phyloP scores from a whole-genome alignment of 352 stramenopile species.

The Phytophthora hybrid region DNA sequence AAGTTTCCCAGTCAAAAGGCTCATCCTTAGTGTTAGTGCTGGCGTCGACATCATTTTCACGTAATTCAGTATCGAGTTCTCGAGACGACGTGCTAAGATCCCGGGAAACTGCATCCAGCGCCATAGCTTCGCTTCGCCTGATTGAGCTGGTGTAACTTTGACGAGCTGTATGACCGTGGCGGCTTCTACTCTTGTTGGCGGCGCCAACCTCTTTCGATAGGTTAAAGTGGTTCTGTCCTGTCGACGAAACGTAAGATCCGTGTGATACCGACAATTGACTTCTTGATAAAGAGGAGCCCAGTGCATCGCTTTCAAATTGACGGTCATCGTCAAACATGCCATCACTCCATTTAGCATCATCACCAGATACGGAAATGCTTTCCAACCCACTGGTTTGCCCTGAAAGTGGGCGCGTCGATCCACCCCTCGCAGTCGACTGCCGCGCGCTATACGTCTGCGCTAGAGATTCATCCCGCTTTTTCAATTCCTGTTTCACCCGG shows the following conservation, averaged over 20 bases:
- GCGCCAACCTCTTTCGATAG: slow-evolving; percentile 24
- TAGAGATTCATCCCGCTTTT: slow-evolving; percentile 38
- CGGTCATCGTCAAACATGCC: slow-evolving; percentile 43
- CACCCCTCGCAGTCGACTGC: slow-evolving; percentile 12
- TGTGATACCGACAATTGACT: slow-evolving; percentile 63
- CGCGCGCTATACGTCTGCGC: slow-evolving; percentile 29
- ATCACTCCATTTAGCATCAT: slow-evolving; percentile 35
- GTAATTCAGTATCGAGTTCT: not conserved
- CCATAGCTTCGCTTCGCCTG: slow-evolving; percentile 26
- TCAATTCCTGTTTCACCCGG: slow-evolving; percentile 55
- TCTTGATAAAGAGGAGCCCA: slow-evolving; percentile 62
- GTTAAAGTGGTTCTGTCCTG: slow-evolving; percentile 23
- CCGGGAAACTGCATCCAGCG: slow-evolving; percentile 33
- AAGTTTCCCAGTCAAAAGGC: slow-evolving; percentile 71
- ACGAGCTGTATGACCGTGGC: not conserved
- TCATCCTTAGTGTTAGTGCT: slow-evolving; percentile 18
- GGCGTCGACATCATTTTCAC: slow-evolving; percentile 23
- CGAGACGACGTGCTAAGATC: slow-evolving; percentile 28
- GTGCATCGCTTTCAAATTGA: slow-evolving; percentile 34
- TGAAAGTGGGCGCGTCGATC: slow-evolving; percentile 12
- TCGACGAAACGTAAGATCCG: slow-evolving; percentile 27
- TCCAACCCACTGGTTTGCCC: slow-evolving; percentile 18
- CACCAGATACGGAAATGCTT: slow-evolving; percentile 35
- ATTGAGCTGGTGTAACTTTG: slow-evolving; percentile 19
- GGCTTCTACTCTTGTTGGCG: slow-evolving; percentile 11